Conservation (phyloP, 78 protist species). For the Dictyostelium brefeldianum region DNA sequence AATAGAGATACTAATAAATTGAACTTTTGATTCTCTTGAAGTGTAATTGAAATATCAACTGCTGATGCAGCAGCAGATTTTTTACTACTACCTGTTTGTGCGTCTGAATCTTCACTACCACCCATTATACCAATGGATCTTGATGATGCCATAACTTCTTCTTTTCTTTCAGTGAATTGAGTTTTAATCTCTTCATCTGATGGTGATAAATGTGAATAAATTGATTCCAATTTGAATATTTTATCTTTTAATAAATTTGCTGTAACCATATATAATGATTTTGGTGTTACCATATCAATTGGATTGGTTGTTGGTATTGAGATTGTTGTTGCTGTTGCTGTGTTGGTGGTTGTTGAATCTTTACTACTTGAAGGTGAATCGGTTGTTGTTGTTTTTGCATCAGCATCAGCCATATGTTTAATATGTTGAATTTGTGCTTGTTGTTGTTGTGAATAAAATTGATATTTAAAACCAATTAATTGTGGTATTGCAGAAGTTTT, state of each 20-base stretch:
- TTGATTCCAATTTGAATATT: conserved; percentile 48
- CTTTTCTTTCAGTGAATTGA: conserved; percentile 32
- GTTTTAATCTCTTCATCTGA: conserved; percentile 56
- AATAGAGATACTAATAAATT: conserved; percentile 41
- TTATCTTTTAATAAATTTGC: conserved; percentile 31
- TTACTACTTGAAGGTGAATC: neutral
- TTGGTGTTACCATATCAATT: conserved; percentile 28
- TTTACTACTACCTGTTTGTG: neutral
- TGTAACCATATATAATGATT: conserved; percentile 45
- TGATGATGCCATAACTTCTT: conserved; percentile 10
- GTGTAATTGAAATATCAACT: neutral
- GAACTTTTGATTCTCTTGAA: conserved; percentile 58
- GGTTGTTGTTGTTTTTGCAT: neutral
- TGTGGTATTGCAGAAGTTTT: conserved; percentile 58
- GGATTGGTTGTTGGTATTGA: neutral
- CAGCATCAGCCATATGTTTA: neutral
- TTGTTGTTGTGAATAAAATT: conserved; percentile 35
- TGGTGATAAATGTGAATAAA: conserved; percentile 73
- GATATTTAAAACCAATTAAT: conserved; percentile 74
- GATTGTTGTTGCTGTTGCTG: neutral
- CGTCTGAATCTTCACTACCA: neutral
- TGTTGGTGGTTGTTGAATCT: neutral
- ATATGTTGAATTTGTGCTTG: neutral
- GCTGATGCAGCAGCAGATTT: neutral
- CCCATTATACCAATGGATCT: neutral